A percentile compares a stretch with the other conserved stretches of the same genome.
These are phyloP conservation scores for Mortierella alpina DNA, from an alignment of 192 early-diverging fungal genomes.

Conservation along the genomic window DNA sequence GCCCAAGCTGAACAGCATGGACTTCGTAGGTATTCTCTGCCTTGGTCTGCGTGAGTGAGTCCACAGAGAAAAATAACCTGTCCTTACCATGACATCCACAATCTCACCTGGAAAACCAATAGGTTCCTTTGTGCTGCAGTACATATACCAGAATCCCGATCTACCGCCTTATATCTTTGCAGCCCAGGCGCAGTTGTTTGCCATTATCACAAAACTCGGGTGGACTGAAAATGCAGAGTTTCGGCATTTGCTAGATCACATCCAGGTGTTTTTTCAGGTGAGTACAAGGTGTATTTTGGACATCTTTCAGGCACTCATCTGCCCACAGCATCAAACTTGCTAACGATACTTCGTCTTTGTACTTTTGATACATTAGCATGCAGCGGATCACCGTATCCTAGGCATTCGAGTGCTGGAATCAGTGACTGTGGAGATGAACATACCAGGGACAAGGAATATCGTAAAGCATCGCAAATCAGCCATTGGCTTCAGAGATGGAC, in stretches of 20 bases:
- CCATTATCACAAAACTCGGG: conserved; percentile 74
- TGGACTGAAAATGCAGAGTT: conserved; percentile 80
- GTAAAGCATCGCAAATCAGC: conserved; percentile 37
- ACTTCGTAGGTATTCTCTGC: conserved; percentile 16
- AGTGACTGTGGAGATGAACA: conserved; percentile 38
- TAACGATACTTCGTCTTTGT: not conserved
- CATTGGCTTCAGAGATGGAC: conserved; percentile 45
- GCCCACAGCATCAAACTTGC: not conserved
- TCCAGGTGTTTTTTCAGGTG: conserved; percentile 72
- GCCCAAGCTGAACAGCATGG: conserved; percentile 41
- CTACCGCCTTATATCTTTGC: conserved; percentile 66
- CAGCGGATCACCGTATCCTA: conserved; percentile 18
- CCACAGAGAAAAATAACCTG: not conserved
- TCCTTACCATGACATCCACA: not conserved
- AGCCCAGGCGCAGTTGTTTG: conserved; percentile 67
- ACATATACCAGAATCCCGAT: conserved; percentile 64
- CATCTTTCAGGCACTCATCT: not conserved
- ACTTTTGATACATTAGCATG: conserved; percentile 9
- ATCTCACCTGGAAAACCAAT: not conserved
- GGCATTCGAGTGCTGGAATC: conserved; percentile 23
- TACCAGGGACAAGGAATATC: conserved; percentile 15
- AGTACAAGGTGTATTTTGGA: not conserved
- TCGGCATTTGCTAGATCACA: conserved; percentile 58
- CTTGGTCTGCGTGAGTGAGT: not conserved
- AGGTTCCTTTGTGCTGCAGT: conserved; percentile 67